Evolutionary conservation across 73 alveolate species (phyloP).

Genomic region (Paramecium sonneborni): DNA sequence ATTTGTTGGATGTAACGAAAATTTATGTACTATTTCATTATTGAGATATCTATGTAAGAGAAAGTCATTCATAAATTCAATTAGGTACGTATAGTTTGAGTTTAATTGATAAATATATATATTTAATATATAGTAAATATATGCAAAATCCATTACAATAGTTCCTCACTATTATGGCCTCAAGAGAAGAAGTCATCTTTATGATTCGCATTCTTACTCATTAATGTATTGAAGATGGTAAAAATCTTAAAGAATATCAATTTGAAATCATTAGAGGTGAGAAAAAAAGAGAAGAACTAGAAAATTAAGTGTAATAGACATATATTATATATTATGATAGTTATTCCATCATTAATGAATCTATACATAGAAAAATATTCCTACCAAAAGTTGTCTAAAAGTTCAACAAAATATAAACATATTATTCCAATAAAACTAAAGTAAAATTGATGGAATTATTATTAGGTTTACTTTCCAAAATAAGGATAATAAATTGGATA

Average conservation of each 20-base stretch:
- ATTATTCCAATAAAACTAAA: neutral
- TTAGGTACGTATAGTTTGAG: neutral
- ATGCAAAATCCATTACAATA: neutral
- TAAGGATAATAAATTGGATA: constrained; percentile 32
- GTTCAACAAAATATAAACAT: neutral
- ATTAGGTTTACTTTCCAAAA: constrained; percentile 15
- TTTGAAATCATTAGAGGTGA: constrained; percentile 29
- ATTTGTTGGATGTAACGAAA: no score
- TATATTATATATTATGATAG: neutral
- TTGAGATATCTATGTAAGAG: no score
- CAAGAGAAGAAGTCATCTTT: constrained; percentile 49
- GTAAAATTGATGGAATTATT: neutral
- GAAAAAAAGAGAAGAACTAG: constrained; percentile 13
- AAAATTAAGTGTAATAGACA: neutral
- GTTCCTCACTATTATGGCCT: neutral
- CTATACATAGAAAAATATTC: neutral
- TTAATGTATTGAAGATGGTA: neutral
- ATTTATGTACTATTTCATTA: no score
- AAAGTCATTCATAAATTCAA: no score
- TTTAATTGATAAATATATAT: neutral
- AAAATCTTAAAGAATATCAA: neutral
- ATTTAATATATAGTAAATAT: neutral
- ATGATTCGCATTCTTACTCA: neutral
- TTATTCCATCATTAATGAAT: neutral
- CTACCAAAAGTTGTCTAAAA: neutral